Base-by-base conservation (phyloP, 352 stramenopile genomes). In the Globisporangium nagaii region DNA sequence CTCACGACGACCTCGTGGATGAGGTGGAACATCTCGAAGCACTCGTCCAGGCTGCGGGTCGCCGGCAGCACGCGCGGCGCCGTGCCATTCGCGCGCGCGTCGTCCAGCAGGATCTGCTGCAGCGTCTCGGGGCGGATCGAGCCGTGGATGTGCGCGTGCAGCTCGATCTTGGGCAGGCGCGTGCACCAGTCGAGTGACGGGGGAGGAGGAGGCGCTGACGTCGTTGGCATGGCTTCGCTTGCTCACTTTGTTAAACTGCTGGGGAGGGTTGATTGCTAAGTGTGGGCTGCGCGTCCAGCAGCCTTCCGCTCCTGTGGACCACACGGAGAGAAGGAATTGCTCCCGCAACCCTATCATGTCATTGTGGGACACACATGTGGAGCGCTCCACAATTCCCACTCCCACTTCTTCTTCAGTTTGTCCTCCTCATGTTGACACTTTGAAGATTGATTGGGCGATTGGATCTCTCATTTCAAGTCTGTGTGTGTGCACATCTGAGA, bases 61-160 rank as follows among this genome's bases (percentile, higher is more conserved):
- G 51, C 56, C 2, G 75, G 79, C 36, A 87, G 52, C 45, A 45
- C 34, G 7, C 65, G 64, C 57, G 66, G 66, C 47, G 66, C 51
- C 32, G 58, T 53, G 30, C 65, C 54, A 8, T 58, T 64, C 5
- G 35, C 35, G 8, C 4, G 34, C 34, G 77, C 73, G 37, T 88
- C 64, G 27, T 90, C 65, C 15, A 62, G 40, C 19, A 89, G 63
- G n/a, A 96, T 28, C 34, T 93, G 61, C 39, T 75, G 50, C 56
- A 96, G 58, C 17, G 84, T 95, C 34, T 59, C 58, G 27, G 73
- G 64, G 11, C 85, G 79, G 53, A 94, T 84, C 24, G 75, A 90
- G 10, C 87, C 87, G 56, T 95, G 83, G 56, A 96, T 88, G 64
- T 96, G 85, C 34, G 87, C 85, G 56, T 96, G 87, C 27, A 96